Base-by-base conservation (phyloP, 371 early-diverging fungal species). In the Rhizomucor pusillus region DNA sequence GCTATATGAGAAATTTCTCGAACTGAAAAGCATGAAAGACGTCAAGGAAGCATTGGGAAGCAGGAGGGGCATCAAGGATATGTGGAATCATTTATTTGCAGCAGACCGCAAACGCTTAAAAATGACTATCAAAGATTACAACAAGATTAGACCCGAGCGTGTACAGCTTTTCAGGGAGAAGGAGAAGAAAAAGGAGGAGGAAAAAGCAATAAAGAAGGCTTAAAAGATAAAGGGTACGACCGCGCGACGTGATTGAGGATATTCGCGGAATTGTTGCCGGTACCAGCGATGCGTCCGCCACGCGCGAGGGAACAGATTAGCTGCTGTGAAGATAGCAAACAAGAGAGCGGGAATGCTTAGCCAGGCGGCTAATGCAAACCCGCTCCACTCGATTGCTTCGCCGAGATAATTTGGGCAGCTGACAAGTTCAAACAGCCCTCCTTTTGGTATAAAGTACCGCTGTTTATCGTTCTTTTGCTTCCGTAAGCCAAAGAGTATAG, bases 331-430 rank as follows among this genome's bases (percentile, higher is more conserved):
- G 0, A 70, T 29, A 12, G 60, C 73, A 71, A 89, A 89, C 2
- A 76, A 44, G 52, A 72, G 54, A 1, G 83, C 87, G 11, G 88
- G 82, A 5, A 60, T 13, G 29, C 67, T 72, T 6, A 65, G 61
- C 24, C 51, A 66, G 1, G 82, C 60, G 14, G 75, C 73, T 1
- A 88, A 22, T 1, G 83, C 77, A 65, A 59, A 87, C 1, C 89
- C 89, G 1, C 52, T 50, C 89, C 89, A 89, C 59, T 89, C 88
- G 0, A 86, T 48, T 0, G 65, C 29, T 51, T 89, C 89, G 46
- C 79, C 69, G 19, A 88, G 61, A 54, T 84, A 89, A 53, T 82
- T 82, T 2, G 89, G 86, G 55, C 86, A 84, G 33, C 84, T 78
- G 22, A 89, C 66, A 18, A 74, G 67, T 12, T 64, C 46, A 60